A percentile compares a stretch with the other conserved stretches of the same genome.
phyloP scores from a whole-genome alignment of 2,329 filamentous ascomycete species.

The Colletotrichum lupini region DNA sequence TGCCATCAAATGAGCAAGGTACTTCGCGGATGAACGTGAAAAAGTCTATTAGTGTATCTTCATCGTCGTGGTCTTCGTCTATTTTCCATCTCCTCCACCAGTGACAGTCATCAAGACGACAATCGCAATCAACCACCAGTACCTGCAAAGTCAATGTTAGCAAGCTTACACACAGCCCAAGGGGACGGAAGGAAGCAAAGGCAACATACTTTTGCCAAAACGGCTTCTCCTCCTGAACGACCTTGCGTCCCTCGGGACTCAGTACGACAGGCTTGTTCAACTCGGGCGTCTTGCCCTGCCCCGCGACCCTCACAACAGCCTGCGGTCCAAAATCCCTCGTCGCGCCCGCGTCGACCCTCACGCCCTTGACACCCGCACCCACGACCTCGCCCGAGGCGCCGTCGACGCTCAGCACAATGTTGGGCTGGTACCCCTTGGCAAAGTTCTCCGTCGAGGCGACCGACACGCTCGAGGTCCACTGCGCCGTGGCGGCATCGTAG shows the following conservation, averaged over 20 bases:
- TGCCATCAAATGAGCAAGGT: not conserved
- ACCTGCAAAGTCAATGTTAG: slow-evolving; percentile 58
- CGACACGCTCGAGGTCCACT: slow-evolving; percentile 67
- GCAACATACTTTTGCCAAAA: slow-evolving; percentile 72
- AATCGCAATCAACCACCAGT: slow-evolving; percentile 73
- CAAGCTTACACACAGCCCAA: slow-evolving; percentile 17
- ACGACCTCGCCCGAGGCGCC: slow-evolving; percentile 53
- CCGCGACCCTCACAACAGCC: slow-evolving; percentile 60
- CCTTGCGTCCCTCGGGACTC: slow-evolving; percentile 68
- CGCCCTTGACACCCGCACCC: slow-evolving; percentile 65
- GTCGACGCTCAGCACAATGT: slow-evolving; percentile 64
- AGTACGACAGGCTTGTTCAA: slow-evolving; percentile 74
- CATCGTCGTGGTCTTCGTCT: slow-evolving; percentile 40
- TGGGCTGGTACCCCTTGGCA: slow-evolving; percentile 69
- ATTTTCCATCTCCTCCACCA: slow-evolving; percentile 65
- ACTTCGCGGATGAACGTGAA: not conserved
- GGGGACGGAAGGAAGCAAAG: not conserved
- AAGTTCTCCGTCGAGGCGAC: slow-evolving; percentile 68
- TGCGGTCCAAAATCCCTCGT: slow-evolving; percentile 74
- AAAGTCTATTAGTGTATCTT: slow-evolving; percentile 23
- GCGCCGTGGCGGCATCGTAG: slow-evolving; percentile 58
- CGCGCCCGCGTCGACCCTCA: slow-evolving; percentile 70
- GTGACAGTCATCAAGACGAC: slow-evolving; percentile 64
- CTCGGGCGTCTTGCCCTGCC: slow-evolving; percentile 64
- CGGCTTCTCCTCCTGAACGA: slow-evolving; percentile 69